These are phyloP conservation scores for Dioscorea dumetorum DNA, from an alignment of 106 monocot genomes.

Conservation along the genomic window DNA sequence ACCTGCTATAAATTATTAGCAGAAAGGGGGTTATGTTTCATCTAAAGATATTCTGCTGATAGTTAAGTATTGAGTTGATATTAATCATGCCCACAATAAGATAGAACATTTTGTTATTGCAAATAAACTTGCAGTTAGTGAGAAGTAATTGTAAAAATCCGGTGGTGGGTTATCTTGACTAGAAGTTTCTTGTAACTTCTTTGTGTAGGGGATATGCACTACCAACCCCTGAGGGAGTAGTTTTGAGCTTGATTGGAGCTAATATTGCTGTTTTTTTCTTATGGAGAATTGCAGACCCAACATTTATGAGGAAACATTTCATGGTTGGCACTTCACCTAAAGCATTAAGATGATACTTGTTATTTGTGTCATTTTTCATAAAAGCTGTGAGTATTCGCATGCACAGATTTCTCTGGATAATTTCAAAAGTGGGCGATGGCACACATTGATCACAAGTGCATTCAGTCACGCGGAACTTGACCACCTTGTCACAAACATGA, in stretches of 20 bases:
- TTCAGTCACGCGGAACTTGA: slow-evolving; percentile 69
- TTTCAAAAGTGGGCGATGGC: slow-evolving; percentile 64
- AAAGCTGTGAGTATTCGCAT: slow-evolving; percentile 1
- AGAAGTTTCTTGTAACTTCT: not conserved
- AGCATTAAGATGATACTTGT: not conserved
- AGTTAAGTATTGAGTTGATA: too few relatives aligned
- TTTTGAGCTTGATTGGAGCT: slow-evolving; percentile 60
- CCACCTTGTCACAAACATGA: slow-evolving; percentile 78
- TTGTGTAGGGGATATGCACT: slow-evolving; percentile 44
- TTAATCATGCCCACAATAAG: too few relatives aligned
- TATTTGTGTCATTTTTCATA: not conserved
- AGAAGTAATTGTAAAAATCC: too few relatives aligned
- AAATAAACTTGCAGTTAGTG: too few relatives aligned
- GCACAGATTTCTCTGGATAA: slow-evolving; percentile 84
- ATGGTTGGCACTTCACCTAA: slow-evolving; percentile 29
- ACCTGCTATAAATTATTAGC: too few relatives aligned
- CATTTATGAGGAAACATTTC: slow-evolving; percentile 78
- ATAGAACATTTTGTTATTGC: too few relatives aligned
- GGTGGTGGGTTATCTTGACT: too few relatives aligned
- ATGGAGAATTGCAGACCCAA: slow-evolving; percentile 61
- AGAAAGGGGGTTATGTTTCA: too few relatives aligned
- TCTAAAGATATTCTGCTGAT: too few relatives aligned
- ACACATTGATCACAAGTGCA: slow-evolving; percentile 80
- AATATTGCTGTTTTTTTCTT: slow-evolving; percentile 75
- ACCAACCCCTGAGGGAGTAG: slow-evolving; percentile 44